Base-by-base conservation (phyloP, 768 basidiomycete species). In the Rhodotorula babjevae region DNA sequence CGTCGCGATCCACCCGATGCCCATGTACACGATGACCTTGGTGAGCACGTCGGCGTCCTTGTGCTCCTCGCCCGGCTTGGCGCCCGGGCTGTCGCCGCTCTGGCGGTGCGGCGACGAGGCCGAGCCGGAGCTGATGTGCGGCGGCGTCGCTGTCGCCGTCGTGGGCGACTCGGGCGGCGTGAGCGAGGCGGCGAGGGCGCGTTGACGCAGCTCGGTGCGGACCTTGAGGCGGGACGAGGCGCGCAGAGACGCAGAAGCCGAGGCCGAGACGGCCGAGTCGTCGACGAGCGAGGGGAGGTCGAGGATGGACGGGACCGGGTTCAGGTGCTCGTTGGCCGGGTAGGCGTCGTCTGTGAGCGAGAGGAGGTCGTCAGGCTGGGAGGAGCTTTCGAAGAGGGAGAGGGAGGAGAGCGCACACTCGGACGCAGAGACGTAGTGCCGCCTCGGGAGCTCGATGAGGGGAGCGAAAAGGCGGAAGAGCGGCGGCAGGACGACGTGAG, bases 241-340 rank as follows among this genome's bases (percentile, higher is more conserved):
- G 42, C 60, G 60, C 23, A 61, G 60, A 4, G 42, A 25, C 21
- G 21, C 82, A 82, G 57, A 63, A 25, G 63, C 27, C 31, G 49
- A 31, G 50, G 66, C 49, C 12, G 59, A 42, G 46, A 7, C 58
- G 52, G 19, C 27, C 42, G 36, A 69, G 55, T 66, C 64, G 46
- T 67, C 62, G 23, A 64, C 69, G 61, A 76, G 68, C 9, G 75
- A 71, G 0, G 90, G 86, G 21, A 96, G 84, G 78, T 94, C 91
- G 72, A 96, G 89, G 63, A 94, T 87, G 80, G 88, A 89, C 16
- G 93, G 93, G 75, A 95, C 87, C 0, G 91, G 85, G 65, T 86
- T 86, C 59, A 93, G 81, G 2, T 62, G 40, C 49, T 49, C 59
- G 21, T 67, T 59, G 16, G 76, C 61, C 15, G 72, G 67, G 56